Evolutionary conservation across 202 grass and related monocot genomes (phyloP).

Genomic region (Brachypodium distachyon): DNA sequence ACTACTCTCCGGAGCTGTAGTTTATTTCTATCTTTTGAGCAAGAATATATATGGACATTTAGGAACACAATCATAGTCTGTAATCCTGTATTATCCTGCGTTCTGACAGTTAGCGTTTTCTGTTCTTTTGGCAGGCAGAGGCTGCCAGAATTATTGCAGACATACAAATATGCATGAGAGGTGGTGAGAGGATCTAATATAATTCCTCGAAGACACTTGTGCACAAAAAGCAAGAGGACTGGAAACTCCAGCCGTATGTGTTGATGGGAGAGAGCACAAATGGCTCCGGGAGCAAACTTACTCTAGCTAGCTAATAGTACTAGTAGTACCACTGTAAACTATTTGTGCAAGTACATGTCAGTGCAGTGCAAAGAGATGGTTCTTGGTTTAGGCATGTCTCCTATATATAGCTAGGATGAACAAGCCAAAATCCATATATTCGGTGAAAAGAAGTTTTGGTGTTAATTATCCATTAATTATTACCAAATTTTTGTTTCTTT

Average conservation of each 20-base stretch:
- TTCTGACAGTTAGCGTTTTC: background rate
- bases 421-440: constrained; percentile 18
- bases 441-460: background rate
- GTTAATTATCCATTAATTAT: constrained; percentile 5
- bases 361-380: constrained; percentile 30
- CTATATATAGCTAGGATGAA: constrained; percentile 11
- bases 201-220: background rate
- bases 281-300: constrained; percentile 9
- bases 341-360: constrained; percentile 41
- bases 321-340: constrained; percentile 23
- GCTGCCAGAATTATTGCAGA: background rate
- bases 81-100: background rate
- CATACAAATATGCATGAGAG: background rate
- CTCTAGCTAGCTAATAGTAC: constrained; percentile 17
- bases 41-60: background rate
- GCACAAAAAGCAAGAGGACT: constrained; percentile 27
- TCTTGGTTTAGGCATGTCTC: constrained; percentile 16
- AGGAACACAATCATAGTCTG: background rate
- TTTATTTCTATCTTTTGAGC: background rate
- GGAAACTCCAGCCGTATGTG: background rate
- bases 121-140: constrained; percentile 21
- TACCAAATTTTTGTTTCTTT: background rate
- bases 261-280: background rate
- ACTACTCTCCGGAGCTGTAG: background rate
- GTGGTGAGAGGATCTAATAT: constrained; percentile 22